Percentiles rank a stretch among this genome's conserved stretches.
These are phyloP conservation scores for Prunus yedoensis DNA, from an alignment of 331 rosid genomes.

Conservation along the genomic window DNA sequence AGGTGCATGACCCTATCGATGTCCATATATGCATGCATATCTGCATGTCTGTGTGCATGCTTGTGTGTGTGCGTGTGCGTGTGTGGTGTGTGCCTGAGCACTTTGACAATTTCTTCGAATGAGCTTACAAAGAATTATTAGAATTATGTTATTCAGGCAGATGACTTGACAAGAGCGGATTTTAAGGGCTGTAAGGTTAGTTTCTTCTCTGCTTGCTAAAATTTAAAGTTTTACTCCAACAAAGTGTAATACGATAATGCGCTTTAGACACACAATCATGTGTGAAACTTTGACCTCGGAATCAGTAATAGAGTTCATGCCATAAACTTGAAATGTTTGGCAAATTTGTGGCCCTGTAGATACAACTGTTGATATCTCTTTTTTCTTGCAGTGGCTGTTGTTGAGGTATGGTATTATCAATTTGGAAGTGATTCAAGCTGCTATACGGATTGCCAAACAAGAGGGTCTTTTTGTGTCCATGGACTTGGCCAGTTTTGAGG, in stretches of 20 bases:
- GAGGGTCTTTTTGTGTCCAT: slow-evolving; percentile 83
- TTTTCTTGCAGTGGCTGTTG: slow-evolving; percentile 79
- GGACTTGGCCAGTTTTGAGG: slow-evolving; percentile 99
- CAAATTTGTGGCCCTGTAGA: background rate
- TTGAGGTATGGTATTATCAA: slow-evolving; percentile 71
- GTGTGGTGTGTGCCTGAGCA: background rate
- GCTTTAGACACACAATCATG: background rate
- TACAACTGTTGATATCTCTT: slow-evolving; percentile 28
- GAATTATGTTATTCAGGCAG: slow-evolving; percentile 45
- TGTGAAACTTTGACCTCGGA: slow-evolving; percentile 1
- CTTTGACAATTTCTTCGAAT: background rate
- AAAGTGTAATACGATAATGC: background rate
- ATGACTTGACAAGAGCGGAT: slow-evolving; percentile 71
- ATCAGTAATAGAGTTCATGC: background rate
- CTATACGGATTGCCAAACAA: slow-evolving; percentile 76
- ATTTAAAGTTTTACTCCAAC: background rate
- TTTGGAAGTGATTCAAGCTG: slow-evolving; percentile 81
- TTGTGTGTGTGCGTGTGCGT: background rate
- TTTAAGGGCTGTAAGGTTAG: slow-evolving; percentile 90
- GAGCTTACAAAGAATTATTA: slow-evolving; percentile 8
- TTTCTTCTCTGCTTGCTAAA: slow-evolving; percentile 6
- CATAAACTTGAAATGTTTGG: slow-evolving; percentile 1
- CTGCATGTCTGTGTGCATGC: background rate
- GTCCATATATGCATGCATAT: background rate
- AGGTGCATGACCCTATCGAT: slow-evolving; percentile 43